These are phyloP conservation scores for Melanomma pulvis-pyrius DNA, from an alignment of 495 filamentous ascomycete species.

Conservation along the genomic window DNA sequence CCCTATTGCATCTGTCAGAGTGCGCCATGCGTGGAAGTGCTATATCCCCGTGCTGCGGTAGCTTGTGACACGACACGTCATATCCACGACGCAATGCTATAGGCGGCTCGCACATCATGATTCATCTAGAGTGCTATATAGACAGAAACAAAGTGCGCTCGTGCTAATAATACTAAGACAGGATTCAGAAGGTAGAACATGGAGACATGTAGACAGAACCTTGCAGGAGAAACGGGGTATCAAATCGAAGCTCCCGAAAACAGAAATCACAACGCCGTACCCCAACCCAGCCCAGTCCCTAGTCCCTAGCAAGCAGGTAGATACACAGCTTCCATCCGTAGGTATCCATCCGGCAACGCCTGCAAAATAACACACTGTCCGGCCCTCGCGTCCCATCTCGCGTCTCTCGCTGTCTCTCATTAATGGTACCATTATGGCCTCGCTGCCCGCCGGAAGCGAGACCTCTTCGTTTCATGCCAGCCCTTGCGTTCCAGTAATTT, in stretches of 20 bases:
- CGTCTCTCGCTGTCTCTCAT: not conserved
- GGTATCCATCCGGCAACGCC: not conserved
- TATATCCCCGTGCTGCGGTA: too few species aligned
- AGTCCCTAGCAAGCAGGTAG: not conserved
- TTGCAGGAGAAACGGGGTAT: slow-evolving; percentile 27
- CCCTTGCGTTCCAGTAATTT: slow-evolving; percentile 24
- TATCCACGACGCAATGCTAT: too few species aligned
- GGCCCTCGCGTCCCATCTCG: not conserved
- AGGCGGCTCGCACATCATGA: not conserved
- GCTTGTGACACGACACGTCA: too few species aligned
- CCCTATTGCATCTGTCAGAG: too few species aligned
- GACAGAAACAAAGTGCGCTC: not conserved
- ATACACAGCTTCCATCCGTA: not conserved
- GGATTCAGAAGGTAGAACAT: slow-evolving; percentile 17
- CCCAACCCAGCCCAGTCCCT: slow-evolving; percentile 1
- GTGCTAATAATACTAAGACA: slow-evolving; percentile 17
- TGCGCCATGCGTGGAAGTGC: too few species aligned
- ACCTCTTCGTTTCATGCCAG: slow-evolving; percentile 12
- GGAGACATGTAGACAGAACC: not conserved
- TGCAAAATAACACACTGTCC: not conserved
- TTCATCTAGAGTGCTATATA: slow-evolving; percentile 3
- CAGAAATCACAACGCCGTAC: not conserved
- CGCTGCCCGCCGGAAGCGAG: slow-evolving; percentile 14
- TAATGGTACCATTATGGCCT: slow-evolving; percentile 10
- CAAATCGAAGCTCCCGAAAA: slow-evolving; percentile 19